Evolutionary conservation across 1,284 basidiomycete species (phyloP).

Genomic region (Puccinia hordei): DNA sequence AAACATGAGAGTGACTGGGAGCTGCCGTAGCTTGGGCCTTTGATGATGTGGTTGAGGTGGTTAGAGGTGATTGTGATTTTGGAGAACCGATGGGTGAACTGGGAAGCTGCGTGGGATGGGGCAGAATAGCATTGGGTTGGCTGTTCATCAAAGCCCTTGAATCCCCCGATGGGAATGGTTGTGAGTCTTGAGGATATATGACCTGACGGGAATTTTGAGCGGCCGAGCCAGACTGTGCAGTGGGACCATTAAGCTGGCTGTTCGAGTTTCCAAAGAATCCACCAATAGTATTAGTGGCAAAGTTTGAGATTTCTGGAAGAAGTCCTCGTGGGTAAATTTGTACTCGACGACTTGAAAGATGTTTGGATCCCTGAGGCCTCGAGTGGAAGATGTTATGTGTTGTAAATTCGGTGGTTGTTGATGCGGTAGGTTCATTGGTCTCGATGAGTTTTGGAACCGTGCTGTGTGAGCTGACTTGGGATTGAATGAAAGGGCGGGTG

Average conservation of each 20-base stretch:
- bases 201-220: not conserved
- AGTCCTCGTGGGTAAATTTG: not conserved
- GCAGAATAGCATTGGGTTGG: not conserved
- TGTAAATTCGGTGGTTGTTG: not conserved
- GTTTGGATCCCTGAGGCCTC: not conserved
- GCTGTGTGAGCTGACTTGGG: not conserved
- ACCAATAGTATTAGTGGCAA: no score
- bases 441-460: not conserved
- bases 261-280: slow-evolving; percentile 1
- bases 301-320: not conserved
- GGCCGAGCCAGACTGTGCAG: not conserved
- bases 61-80: not conserved
- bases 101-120: not conserved
- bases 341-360: not conserved
- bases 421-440: not conserved
- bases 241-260: not conserved
- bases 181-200: not conserved
- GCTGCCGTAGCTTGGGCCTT: not conserved
- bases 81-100: not conserved
- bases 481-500: not conserved
- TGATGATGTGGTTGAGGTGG: not conserved
- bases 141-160: not conserved
- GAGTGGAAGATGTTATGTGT: not conserved
- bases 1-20: not conserved
- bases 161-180: not conserved